phyloP scores from a whole-genome alignment of 129 eudicot genomes.

The Flaveria linearis region DNA sequence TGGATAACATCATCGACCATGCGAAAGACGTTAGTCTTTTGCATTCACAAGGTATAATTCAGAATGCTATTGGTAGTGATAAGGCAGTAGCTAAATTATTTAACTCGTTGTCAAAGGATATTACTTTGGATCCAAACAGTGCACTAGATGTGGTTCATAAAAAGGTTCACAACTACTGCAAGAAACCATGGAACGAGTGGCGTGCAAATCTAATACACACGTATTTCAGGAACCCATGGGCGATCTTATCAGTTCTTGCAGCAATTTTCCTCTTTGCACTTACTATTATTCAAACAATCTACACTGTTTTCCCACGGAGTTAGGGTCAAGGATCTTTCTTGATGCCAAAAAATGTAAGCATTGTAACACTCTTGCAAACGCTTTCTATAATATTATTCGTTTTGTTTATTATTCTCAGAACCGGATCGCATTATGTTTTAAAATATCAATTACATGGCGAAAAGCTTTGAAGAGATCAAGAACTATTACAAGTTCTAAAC shows the following conservation, averaged over 20 bases:
- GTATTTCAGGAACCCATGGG: conserved; percentile 63
- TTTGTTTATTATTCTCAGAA: too few species aligned
- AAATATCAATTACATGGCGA: too few species aligned
- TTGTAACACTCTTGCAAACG: too few species aligned
- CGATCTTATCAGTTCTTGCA: conserved; percentile 54
- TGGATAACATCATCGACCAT: conserved; percentile 57
- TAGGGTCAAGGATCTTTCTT: background rate
- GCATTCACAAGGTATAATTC: conserved; percentile 49
- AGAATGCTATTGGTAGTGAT: conserved; percentile 54
- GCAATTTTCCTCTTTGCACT: conserved; percentile 59
- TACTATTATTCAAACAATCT: conserved; percentile 53
- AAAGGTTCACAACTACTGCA: conserved; percentile 51
- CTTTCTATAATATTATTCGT: too few species aligned
- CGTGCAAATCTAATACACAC: conserved; percentile 60
- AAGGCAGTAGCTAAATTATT: conserved; percentile 55
- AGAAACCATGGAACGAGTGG: conserved; percentile 50
- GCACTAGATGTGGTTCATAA: conserved; percentile 46
- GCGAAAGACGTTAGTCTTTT: conserved; percentile 54
- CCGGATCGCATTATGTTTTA: too few species aligned
- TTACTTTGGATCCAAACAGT: conserved; percentile 51
- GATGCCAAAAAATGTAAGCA: background rate
- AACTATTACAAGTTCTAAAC: too few species aligned
- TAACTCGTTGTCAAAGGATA: conserved; percentile 55
- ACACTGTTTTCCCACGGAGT: conserved; percentile 35
- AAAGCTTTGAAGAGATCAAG: too few species aligned